Conservation (phyloP, 2,329 filamentous ascomycete species). For the Beauveria asiatica region DNA sequence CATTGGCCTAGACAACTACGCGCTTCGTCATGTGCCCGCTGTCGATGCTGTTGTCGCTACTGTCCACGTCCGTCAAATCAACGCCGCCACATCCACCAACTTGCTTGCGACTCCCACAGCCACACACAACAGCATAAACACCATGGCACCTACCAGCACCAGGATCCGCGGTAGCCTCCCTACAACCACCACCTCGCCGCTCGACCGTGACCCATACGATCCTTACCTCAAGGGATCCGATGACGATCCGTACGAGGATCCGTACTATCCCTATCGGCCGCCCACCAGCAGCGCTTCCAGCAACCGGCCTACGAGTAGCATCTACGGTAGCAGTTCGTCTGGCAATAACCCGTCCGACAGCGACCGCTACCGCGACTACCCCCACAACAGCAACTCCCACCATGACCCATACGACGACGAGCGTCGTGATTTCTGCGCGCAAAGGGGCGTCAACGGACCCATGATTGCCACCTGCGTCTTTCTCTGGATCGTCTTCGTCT, state of each 20-base stretch:
- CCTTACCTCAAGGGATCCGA: not conserved
- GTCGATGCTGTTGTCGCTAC: not conserved
- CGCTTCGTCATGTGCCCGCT: not conserved
- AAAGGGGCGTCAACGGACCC: not conserved
- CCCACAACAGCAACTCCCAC: not conserved
- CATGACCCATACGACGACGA: not conserved
- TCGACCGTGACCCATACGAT: not conserved
- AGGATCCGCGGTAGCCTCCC: not conserved
- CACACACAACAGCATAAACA: not conserved
- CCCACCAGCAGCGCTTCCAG: not conserved
- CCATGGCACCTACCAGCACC: not conserved
- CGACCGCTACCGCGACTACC: not conserved
- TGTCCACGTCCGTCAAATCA: not conserved
- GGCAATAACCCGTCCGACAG: not conserved
- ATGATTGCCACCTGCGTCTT: slow-evolving; percentile 5
- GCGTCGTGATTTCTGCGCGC: not conserved
- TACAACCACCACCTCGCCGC: not conserved
- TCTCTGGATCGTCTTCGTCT: slow-evolving; percentile 3
- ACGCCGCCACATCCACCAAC: not conserved
- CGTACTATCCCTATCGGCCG: not conserved
- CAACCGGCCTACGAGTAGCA: not conserved
- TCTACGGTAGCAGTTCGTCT: not conserved
- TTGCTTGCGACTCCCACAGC: not conserved
- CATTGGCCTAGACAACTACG: not conserved
- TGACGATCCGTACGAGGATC: not conserved